These are phyloP conservation scores for Debaryomyces psychrophilus DNA, from an alignment of 1,139 yeast species.

Conservation along the genomic window DNA sequence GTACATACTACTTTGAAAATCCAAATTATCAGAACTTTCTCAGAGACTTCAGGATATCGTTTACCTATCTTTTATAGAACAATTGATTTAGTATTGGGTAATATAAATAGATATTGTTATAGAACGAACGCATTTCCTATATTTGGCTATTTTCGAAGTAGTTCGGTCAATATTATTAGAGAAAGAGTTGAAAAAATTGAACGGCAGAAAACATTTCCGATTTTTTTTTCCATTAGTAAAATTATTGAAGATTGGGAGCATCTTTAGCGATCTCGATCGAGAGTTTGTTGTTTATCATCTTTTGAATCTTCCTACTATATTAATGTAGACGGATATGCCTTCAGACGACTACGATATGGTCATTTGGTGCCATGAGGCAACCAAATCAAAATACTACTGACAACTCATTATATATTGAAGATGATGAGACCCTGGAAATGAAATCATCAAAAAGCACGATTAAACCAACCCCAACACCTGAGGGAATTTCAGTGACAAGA, in stretches of 20 bases:
- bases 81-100: neutral
- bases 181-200: no score
- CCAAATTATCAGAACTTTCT: neutral
- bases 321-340: no score
- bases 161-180: no score
- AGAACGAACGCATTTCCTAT: no score
- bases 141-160: no score
- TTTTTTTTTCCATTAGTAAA: no score
- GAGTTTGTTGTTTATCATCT: neutral
- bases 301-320: neutral
- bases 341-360: neutral
- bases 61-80: neutral
- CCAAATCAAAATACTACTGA: neutral
- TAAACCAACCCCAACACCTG: constrained; percentile 17
- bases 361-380: neutral
- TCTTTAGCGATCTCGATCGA: neutral
- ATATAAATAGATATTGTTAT: no score
- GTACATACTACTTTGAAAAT: neutral
- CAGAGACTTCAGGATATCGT: neutral
- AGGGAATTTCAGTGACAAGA: constrained; percentile 22
- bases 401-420: neutral
- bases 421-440: neutral
- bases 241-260: no score
- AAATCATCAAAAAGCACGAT: neutral
- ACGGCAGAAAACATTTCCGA: neutral